Evolutionary conservation across 805 yeast species (phyloP).

Genomic region (Candida corydali): DNA sequence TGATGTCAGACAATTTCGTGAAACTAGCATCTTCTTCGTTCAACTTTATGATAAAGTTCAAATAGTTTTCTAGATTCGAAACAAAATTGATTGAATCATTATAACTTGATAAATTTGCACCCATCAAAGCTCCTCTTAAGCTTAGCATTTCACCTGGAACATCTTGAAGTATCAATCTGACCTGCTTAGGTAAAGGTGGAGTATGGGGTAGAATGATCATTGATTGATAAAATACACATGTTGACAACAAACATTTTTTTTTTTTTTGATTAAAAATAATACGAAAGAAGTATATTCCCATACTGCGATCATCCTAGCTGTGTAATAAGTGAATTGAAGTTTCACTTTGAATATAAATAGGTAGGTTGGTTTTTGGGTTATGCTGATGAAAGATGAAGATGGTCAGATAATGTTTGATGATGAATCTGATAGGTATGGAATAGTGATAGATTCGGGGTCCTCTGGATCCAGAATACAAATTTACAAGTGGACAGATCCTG

Average conservation of each 20-base stretch:
- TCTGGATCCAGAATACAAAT: conserved; percentile 89
- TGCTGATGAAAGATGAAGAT: too few species aligned
- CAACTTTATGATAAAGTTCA: conserved; percentile 9
- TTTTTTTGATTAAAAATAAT: too few species aligned
- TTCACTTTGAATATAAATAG: too few species aligned
- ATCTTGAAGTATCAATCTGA: not conserved
- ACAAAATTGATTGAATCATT: conserved; percentile 27
- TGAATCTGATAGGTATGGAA: conserved; percentile 55
- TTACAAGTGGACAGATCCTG: conserved; percentile 68
- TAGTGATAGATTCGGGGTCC: conserved; percentile 93
- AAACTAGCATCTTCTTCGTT: not conserved
- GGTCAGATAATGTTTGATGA: too few species aligned
- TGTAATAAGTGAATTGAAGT: too few species aligned
- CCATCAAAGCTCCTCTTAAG: conserved; percentile 15
- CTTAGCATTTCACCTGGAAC: conserved; percentile 11
- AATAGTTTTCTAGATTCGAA: conserved; percentile 29
- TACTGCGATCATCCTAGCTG: too few species aligned
- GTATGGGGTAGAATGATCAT: conserved; percentile 35
- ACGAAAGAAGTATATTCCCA: too few species aligned
- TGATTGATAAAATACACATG: not conserved
- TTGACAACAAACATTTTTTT: not conserved
- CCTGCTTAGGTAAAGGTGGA: conserved; percentile 23
- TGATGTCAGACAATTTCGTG: not conserved
- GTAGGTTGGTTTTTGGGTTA: too few species aligned
- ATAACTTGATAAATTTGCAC: conserved; percentile 11